Base-by-base conservation (phyloP, 106 monocot genomes). In the Xerophyta viscosa region DNA sequence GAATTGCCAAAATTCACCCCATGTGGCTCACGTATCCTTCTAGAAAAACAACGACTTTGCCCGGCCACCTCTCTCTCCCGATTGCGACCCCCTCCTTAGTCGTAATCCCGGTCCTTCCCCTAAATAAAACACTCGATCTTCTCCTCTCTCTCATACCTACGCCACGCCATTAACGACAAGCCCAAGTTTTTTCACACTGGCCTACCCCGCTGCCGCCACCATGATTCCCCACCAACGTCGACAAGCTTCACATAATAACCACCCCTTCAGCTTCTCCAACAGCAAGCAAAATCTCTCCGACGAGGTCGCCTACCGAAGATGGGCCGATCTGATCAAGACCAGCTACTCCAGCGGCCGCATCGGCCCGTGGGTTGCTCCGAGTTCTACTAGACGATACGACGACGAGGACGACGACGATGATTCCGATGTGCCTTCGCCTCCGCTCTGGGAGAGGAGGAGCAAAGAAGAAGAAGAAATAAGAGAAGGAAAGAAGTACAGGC, bases 241-340 rank as follows among this genome's bases (percentile, higher is more conserved):
- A 4, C 20, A 22, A 10, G 33, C 13, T n/a, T n/a, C n/a, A n/a
- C n/a, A n/a, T n/a, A n/a, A n/a, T n/a, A n/a, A n/a, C 4, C 57
- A 53, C 25, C 15, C 1, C 9, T 75, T 75, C 64, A 69, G 29
- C 53, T 75, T 75, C 60, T 48, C 45, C 21, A 47, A 36, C 22
- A 46, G 29, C n/a, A n/a, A n/a, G n/a, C n/a, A 7, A 39, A 10
- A 39, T 10, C 10, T 39, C 6, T 54, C 58, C 22, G 27, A 52
- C 8, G 57, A 20, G 20, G 24, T 48, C 15, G 78, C 72, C 55
- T 72, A 66, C 51, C 50, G 37, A 24, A 41, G 41, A 15, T 72
- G 72, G 78, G 61, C 66, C 2, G 58, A 67, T 37, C 46, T 48
- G 37, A 78, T 78, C 57, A 72, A n/a, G 33, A 41, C 43, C 18